phyloP scores from a whole-genome alignment of 768 basidiomycete species.

The Leccinellum luteum region DNA sequence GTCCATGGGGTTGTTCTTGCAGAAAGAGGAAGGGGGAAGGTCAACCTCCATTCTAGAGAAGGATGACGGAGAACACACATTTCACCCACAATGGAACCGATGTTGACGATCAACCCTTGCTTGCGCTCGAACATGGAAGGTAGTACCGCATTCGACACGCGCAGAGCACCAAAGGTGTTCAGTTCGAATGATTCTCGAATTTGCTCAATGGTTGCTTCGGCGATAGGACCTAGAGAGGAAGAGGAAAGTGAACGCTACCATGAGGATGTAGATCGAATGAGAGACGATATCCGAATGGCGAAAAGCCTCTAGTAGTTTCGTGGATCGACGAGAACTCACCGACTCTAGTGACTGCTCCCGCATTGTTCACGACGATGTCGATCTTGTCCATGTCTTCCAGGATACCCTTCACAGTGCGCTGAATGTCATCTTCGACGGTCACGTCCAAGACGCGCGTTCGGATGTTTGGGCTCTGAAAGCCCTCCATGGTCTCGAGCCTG shows the following conservation, averaged over 20 bases:
- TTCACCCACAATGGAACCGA: conserved; percentile 66
- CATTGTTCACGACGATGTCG: conserved; percentile 79
- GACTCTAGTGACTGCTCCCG: conserved; percentile 45
- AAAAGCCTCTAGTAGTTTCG: not conserved
- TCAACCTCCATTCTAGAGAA: not conserved
- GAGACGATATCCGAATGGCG: not conserved
- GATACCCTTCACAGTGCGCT: conserved; percentile 48
- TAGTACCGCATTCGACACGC: conserved; percentile 57
- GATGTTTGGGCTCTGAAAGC: conserved; percentile 46
- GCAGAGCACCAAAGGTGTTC: conserved; percentile 61
- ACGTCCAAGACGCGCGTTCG: conserved; percentile 60
- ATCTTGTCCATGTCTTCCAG: conserved; percentile 56
- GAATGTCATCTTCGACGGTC: conserved; percentile 54
- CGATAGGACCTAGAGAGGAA: conserved; percentile 35
- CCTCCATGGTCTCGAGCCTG: conserved; percentile 55
- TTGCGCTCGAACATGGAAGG: conserved; percentile 69
- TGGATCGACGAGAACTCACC: conserved; percentile 34
- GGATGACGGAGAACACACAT: conserved; percentile 39
- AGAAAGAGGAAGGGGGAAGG: not conserved
- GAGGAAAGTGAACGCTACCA: not conserved
- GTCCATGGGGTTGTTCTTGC: conserved; percentile 68
- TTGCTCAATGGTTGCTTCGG: conserved; percentile 56
- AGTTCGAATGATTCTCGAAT: conserved; percentile 58
- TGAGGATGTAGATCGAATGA: not conserved
- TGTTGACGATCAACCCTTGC: conserved; percentile 67